Base-by-base conservation (phyloP, 1,284 basidiomycete genomes). In the Bjerkandera adusta region DNA sequence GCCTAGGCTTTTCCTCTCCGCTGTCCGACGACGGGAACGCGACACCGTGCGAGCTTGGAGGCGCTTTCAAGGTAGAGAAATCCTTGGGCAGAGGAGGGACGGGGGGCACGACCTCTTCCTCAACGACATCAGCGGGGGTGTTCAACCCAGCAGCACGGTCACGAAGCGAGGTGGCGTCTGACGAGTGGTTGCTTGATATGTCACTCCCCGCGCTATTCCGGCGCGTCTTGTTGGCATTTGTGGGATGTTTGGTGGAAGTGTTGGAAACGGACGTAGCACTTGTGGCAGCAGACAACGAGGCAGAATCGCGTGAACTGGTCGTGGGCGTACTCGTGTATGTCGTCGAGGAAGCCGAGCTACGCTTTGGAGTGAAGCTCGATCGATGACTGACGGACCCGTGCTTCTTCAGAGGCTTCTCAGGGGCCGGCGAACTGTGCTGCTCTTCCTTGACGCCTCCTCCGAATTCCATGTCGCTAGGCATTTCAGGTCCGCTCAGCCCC, bases 41-140 rank as follows among this genome's bases (percentile, higher is more conserved):
- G 76, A 77, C 35, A 8, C 51, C 44, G 37, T 52, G 48, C 15
- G 53, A 43, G 21, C 25, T 24, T n/a, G 56, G 26, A 3, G 47
- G 55, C 21, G 90, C 85, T 52, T 84, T 82, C 68, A 85, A 94
- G 15, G 70, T 79, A 29, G 89, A 86, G 53, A 92, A 68, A 56
- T 93, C 91, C 68, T 97, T 97, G 29, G 96, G 96, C 16, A 99
- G 70, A 35, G 97, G 96, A 26, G 96, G 96, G 1, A 99, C 97
- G 18, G 96, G 96, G 1, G 97, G 96, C 5, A 97, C 93, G 49
- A 68, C 58, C 51, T 70, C 67, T 50, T 83, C 81, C 48, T 88
- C 86, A 34, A 68, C 62, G 29, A 63, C 66, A 50, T 90, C 88
- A 34, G 71, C 74, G 48, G 74, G 74, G 36, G 71, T 66, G 40